A percentile compares a stretch with the other conserved stretches of the same genome.
phyloP scores from a whole-genome alignment of 2,329 filamentous ascomycete genomes.

The Pseudogymnoascus verrucosus region DNA sequence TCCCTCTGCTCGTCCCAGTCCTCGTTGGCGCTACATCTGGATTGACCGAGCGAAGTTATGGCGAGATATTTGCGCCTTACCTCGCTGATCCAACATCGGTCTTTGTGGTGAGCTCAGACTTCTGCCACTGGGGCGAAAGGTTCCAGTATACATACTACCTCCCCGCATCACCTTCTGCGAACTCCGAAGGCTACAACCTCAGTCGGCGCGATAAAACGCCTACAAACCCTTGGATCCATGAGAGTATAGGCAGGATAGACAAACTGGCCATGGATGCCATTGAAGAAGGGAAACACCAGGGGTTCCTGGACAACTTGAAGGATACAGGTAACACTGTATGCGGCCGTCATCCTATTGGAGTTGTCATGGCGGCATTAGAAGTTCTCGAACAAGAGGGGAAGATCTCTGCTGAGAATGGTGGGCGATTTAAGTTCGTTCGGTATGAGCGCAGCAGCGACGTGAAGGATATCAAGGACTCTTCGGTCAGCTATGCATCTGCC shows the following conservation, averaged over 20 bases:
- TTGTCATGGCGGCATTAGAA: conserved; percentile 84
- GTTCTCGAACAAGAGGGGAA: conserved; percentile 38
- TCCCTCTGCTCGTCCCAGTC: conserved; percentile 74
- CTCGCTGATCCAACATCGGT: conserved; percentile 66
- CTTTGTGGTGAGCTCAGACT: conserved; percentile 90
- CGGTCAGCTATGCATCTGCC: conserved; percentile 91
- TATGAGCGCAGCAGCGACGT: conserved; percentile 83
- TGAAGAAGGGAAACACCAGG: conserved; percentile 62
- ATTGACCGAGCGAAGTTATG: conserved; percentile 59
- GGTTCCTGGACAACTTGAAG: conserved; percentile 61
- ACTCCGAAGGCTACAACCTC: conserved; percentile 28
- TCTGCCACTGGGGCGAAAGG: conserved; percentile 87
- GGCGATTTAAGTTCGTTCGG: conserved; percentile 61
- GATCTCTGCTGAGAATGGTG: conserved; percentile 26
- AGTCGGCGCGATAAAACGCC: conserved; percentile 28
- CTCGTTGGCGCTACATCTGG: conserved; percentile 70
- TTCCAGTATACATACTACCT: conserved; percentile 82
- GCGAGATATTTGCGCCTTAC: conserved; percentile 66
- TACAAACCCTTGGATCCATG: conserved; percentile 56
- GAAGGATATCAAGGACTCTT: conserved; percentile 60
- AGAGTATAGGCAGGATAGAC: conserved; percentile 77
- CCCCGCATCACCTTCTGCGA: conserved; percentile 32
- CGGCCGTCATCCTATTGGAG: conserved; percentile 87
- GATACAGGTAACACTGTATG: conserved; percentile 87
- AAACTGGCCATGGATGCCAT: conserved; percentile 77